Evolutionary conservation across 176 grass and related monocot genomes (phyloP).

Genomic region (Oryza nivara): DNA sequence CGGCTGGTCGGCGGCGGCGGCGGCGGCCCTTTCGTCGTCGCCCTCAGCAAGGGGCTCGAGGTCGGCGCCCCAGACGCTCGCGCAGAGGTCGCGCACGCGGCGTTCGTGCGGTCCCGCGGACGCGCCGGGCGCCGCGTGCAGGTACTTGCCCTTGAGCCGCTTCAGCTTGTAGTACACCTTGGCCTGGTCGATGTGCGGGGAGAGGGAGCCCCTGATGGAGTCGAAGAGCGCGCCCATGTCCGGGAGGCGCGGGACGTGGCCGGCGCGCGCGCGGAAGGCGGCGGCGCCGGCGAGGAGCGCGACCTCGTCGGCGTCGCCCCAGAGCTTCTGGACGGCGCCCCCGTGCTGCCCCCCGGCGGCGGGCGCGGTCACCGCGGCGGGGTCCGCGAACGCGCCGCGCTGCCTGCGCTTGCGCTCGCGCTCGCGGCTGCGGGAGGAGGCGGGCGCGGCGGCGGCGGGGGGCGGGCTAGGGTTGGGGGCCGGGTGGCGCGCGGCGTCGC

Average conservation of each 20-base stretch:
- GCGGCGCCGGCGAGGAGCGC: conserved; percentile 57
- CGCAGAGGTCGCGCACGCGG: conserved; percentile 58
- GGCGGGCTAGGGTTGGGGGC: conserved; percentile 47
- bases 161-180: conserved; percentile 91
- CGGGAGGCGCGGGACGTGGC: conserved; percentile 36
- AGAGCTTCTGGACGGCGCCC: conserved; percentile 45
- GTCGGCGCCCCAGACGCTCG: conserved; percentile 57
- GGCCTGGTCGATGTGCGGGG: conserved; percentile 55
- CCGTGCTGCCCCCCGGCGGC: background rate
- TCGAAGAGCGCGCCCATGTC: conserved; percentile 61
- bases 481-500: conserved; percentile 16
- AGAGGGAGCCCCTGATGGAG: conserved; percentile 48
- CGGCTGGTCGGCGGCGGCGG: background rate
- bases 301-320: conserved; percentile 64
- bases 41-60: conserved; percentile 19
- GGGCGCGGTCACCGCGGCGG: conserved; percentile 38
- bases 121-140: conserved; percentile 32
- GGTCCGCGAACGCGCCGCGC: conserved; percentile 33
- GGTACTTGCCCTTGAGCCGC: conserved; percentile 88
- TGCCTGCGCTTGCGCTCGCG: conserved; percentile 36
- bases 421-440: conserved; percentile 36
- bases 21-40: background rate
- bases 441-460: background rate
- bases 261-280: conserved; percentile 60
- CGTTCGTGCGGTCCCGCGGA: conserved; percentile 44